These are phyloP conservation scores for Scytalidium lignicola DNA, from an alignment of 2,329 filamentous ascomycete genomes.

Conservation along the genomic window DNA sequence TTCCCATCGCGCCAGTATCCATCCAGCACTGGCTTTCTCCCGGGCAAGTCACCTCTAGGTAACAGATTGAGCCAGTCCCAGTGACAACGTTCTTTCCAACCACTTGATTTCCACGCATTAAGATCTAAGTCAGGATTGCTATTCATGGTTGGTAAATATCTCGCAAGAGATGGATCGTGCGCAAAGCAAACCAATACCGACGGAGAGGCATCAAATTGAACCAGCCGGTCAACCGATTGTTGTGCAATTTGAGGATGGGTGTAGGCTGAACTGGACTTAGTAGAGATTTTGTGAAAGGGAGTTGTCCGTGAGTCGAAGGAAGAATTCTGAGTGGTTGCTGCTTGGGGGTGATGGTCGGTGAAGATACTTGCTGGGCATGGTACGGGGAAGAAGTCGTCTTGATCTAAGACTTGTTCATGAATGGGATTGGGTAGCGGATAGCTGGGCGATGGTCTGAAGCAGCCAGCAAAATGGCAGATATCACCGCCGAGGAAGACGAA, in stretches of 20 bases:
- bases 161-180: too few relatives aligned
- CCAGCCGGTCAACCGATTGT: conserved; percentile 35
- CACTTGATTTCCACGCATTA: too few relatives aligned
- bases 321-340: conserved; percentile 13
- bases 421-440: conserved; percentile 27
- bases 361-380: conserved; percentile 1
- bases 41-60: too few relatives aligned
- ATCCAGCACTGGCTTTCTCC: too few relatives aligned
- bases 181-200: conserved; percentile 38
- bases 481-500: conserved; percentile 47
- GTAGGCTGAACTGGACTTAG: conserved; percentile 9
- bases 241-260: conserved; percentile 12
- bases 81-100: too few relatives aligned
- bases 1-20: too few relatives aligned
- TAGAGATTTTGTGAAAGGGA: conserved; percentile 22
- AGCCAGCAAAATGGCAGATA: conserved; percentile 32
- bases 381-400: background rate
- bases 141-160: too few relatives aligned
- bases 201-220: conserved; percentile 37
- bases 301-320: conserved; percentile 11
- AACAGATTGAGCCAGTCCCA: too few relatives aligned
- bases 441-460: conserved; percentile 34
- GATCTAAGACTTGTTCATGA: background rate
- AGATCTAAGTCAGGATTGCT: too few relatives aligned
- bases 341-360: conserved; percentile 25